Conservation (phyloP, 2,329 filamentous ascomycete genomes). For the Botrytis byssoidea region DNA sequence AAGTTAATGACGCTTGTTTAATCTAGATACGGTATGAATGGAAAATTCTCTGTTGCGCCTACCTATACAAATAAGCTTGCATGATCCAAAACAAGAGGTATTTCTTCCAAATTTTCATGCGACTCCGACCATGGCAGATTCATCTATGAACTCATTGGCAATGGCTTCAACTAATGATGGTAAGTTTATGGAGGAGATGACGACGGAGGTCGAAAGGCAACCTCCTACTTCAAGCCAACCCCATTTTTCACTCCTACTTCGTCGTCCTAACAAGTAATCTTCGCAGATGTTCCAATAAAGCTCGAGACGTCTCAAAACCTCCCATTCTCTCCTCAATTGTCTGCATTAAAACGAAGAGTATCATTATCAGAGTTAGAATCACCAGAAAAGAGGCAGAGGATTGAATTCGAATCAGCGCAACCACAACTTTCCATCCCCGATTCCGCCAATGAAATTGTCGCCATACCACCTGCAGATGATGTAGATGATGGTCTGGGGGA, state of each 20-base stretch:
- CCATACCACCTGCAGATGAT: background rate
- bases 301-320: background rate
- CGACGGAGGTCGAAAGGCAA: background rate
- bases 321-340: background rate
- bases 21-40: background rate
- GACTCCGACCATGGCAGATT: slow-evolving; percentile 16
- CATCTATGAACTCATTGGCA: background rate
- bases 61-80: background rate
- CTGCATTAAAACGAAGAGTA: slow-evolving; percentile 13
- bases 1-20: slow-evolving; percentile 13
- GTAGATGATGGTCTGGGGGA: slow-evolving; percentile 1
- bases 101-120: background rate
- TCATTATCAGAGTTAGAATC: slow-evolving; percentile 11
- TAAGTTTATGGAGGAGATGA: slow-evolving; percentile 1
- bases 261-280: background rate
- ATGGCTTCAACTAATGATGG: slow-evolving; percentile 5
- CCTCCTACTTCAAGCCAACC: background rate
- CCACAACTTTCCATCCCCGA: background rate
- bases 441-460: background rate
- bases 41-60: slow-evolving; percentile 11
- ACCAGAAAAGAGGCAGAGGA: slow-evolving; percentile 24
- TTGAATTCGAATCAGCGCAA: slow-evolving; percentile 17
- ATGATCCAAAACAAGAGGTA: background rate
- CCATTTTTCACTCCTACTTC: background rate
- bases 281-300: slow-evolving; percentile 16